These are phyloP conservation scores for Lojkania enalia DNA, from an alignment of 2,329 filamentous ascomycete species.

Conservation along the genomic window DNA sequence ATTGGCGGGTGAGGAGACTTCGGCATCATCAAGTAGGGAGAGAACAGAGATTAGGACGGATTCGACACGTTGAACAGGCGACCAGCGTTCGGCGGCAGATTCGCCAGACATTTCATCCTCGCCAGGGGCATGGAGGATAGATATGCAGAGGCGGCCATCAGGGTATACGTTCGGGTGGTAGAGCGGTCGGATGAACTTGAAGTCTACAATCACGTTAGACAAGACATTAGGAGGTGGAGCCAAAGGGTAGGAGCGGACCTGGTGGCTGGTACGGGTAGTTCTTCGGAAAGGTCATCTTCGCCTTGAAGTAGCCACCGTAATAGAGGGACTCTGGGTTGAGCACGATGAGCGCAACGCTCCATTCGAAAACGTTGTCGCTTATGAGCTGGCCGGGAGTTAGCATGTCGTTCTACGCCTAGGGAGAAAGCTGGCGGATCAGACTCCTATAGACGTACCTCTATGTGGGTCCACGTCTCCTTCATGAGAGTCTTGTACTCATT, in stretches of 20 bases:
- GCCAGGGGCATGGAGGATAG: conserved; percentile 89
- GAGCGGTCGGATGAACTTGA: conserved; percentile 79
- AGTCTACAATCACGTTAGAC: conserved; percentile 54
- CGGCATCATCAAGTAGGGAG: conserved; percentile 88
- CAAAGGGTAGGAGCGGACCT: conserved; percentile 44
- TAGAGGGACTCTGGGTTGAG: conserved; percentile 91
- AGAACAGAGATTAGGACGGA: conserved; percentile 92
- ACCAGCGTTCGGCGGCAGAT: conserved; percentile 87
- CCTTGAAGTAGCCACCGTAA: conserved; percentile 91
- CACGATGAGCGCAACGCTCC: conserved; percentile 87
- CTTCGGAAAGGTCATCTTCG: conserved; percentile 80
- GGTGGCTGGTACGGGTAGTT: conserved; percentile 92
- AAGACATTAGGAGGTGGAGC: neutral
- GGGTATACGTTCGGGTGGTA: conserved; percentile 94
- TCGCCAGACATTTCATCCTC: conserved; percentile 94
- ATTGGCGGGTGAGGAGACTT: conserved; percentile 91
- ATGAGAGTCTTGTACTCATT: conserved; percentile 79
- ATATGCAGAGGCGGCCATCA: conserved; percentile 91
- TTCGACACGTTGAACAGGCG: conserved; percentile 89
- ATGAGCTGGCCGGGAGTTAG: conserved; percentile 60
- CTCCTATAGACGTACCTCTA: conserved; percentile 67
- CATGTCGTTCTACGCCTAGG: conserved; percentile 17
- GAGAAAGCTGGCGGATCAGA: neutral
- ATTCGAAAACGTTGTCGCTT: conserved; percentile 81
- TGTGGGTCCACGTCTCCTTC: conserved; percentile 92